These are phyloP conservation scores for Teratosphaeria destructans DNA, from an alignment of 2,329 filamentous ascomycete genomes.

Conservation along the genomic window DNA sequence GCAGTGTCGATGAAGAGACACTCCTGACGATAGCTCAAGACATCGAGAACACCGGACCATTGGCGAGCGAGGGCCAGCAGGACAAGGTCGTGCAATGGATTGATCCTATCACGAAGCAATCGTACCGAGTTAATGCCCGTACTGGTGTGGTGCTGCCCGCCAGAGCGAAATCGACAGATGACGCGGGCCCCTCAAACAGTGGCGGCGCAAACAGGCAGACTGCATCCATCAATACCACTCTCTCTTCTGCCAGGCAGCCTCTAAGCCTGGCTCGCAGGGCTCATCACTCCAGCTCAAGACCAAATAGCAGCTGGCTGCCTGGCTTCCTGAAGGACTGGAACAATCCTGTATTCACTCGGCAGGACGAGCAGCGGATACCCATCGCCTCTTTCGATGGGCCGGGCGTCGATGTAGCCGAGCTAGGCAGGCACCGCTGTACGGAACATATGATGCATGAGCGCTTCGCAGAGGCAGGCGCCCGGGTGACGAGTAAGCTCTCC, in stretches of 20 bases:
- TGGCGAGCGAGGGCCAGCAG: background rate
- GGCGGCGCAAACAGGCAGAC: constrained; percentile 3
- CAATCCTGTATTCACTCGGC: constrained; percentile 61
- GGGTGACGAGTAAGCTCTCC: constrained; percentile 40
- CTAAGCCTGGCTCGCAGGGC: constrained; percentile 21
- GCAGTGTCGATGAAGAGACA: constrained; percentile 15
- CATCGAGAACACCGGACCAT: background rate
- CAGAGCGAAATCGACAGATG: background rate
- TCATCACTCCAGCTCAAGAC: too few species aligned
- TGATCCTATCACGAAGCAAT: constrained; percentile 49
- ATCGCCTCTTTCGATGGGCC: constrained; percentile 13
- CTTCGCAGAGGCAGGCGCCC: constrained; percentile 2
- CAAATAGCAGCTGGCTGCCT: constrained; percentile 45
- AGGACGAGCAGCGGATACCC: constrained; percentile 18
- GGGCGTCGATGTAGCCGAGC: constrained; percentile 7
- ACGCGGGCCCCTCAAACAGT: background rate
- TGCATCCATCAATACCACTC: constrained; percentile 15
- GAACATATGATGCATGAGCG: constrained; percentile 3
- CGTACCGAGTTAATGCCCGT: constrained; percentile 42
- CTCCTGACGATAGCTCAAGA: constrained; percentile 8
- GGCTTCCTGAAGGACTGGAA: constrained; percentile 56
- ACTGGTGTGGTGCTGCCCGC: constrained; percentile 38
- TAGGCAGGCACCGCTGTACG: constrained; percentile 4
- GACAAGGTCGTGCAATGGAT: constrained; percentile 45
- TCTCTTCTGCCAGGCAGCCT: constrained; percentile 19